Evolutionary conservation across 768 basidiomycete species (phyloP).

Genomic region (Leccinum disarticulatum): DNA sequence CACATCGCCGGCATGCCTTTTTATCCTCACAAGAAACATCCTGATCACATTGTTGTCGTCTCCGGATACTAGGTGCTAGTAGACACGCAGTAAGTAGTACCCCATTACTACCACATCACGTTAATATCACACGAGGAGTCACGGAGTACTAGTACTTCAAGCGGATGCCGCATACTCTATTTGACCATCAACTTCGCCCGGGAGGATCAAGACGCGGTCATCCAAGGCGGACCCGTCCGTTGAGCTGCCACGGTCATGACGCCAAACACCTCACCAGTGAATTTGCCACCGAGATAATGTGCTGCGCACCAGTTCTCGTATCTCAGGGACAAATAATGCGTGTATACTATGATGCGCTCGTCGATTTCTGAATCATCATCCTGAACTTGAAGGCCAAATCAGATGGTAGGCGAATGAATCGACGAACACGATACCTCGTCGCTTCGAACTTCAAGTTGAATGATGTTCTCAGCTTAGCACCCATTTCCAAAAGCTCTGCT

Average conservation of each 20-base stretch:
- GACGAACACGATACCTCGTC: too few species aligned
- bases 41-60: conserved; percentile 40
- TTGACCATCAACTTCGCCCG: conserved; percentile 41
- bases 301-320: too few species aligned
- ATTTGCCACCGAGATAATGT: too few species aligned
- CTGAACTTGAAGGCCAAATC: too few species aligned
- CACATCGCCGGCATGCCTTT: conserved; percentile 33
- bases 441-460: too few species aligned
- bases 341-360: too few species aligned
- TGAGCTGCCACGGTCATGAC: conserved; percentile 50
- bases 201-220: conserved; percentile 32
- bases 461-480: too few species aligned
- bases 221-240: conserved; percentile 57
- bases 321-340: too few species aligned
- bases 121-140: conserved; percentile 6
- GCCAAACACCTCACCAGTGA: conserved; percentile 33
- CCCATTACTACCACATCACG: neutral
- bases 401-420: too few species aligned
- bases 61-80: conserved; percentile 60
- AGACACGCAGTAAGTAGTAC: too few species aligned
- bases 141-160: conserved; percentile 39
- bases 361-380: too few species aligned
- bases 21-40: conserved; percentile 47
- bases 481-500: too few species aligned
- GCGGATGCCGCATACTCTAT: conserved; percentile 45